Percentiles rank a stretch among this genome's conserved stretches.
Conservation (phyloP, 1,284 basidiomycete species). For the Gymnopus androsaceus region DNA sequence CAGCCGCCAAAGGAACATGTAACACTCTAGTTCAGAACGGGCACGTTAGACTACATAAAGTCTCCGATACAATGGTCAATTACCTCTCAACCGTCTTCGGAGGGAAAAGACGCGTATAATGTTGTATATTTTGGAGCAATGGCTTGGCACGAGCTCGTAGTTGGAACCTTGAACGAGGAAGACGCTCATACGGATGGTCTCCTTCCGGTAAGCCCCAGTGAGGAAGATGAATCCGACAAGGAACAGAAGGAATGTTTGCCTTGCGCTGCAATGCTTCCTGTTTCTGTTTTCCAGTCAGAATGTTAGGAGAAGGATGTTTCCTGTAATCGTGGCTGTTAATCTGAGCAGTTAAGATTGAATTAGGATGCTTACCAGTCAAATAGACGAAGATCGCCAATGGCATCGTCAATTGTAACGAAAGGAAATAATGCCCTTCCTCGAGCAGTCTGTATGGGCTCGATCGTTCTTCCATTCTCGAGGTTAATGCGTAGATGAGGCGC, state of each 20-base stretch:
- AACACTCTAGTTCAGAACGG: slow-evolving; percentile 41
- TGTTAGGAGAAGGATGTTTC: slow-evolving; percentile 39
- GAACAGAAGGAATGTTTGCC: slow-evolving; percentile 31
- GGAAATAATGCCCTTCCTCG: slow-evolving; percentile 53
- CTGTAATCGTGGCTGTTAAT: slow-evolving; percentile 29
- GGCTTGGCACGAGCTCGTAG: background rate
- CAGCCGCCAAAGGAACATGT: slow-evolving; percentile 49
- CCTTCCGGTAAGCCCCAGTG: slow-evolving; percentile 4
- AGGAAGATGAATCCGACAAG: slow-evolving; percentile 33
- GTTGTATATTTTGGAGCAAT: background rate
- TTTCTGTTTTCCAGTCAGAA: slow-evolving; percentile 17
- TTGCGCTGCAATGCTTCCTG: slow-evolving; percentile 23
- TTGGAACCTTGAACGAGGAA: slow-evolving; percentile 3
- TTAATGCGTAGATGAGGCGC: slow-evolving; percentile 48
- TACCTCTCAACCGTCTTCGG: slow-evolving; percentile 7
- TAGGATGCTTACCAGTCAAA: slow-evolving; percentile 63
- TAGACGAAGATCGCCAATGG: slow-evolving; percentile 64
- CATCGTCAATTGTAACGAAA: slow-evolving; percentile 62
- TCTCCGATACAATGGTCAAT: slow-evolving; percentile 11
- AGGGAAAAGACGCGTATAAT: slow-evolving; percentile 10
- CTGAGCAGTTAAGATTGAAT: background rate
- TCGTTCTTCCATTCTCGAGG: slow-evolving; percentile 39
- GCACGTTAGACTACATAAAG: background rate
- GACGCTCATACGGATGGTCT: background rate
- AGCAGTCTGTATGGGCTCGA: slow-evolving; percentile 48